phyloP scores from a whole-genome alignment of 768 basidiomycete species.

The Naganishia randhawae region DNA sequence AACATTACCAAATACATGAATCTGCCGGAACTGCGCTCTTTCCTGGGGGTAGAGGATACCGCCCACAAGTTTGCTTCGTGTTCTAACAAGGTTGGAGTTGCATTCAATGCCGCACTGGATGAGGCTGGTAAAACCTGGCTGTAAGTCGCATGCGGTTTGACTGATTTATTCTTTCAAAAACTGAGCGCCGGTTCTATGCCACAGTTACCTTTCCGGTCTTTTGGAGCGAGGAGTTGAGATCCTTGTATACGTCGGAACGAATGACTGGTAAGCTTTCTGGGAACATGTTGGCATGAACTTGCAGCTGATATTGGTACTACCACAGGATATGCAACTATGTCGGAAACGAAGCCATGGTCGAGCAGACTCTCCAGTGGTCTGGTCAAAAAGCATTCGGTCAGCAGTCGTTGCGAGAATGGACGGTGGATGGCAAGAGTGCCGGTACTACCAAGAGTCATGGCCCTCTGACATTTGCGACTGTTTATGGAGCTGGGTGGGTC shows the following conservation, averaged over 20 bases:
- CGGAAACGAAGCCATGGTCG: constrained; percentile 72
- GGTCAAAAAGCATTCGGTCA: constrained; percentile 58
- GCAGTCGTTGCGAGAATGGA: constrained; percentile 58
- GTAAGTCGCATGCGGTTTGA: not conserved
- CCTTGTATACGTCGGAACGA: constrained; percentile 68
- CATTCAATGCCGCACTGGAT: constrained; percentile 62
- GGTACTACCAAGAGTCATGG: constrained; percentile 60
- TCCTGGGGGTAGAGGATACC: constrained; percentile 68
- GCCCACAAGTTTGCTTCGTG: constrained; percentile 51
- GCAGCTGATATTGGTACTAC: not conserved
- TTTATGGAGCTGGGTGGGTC: constrained; percentile 40
- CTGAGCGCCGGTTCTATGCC: constrained; percentile 7
- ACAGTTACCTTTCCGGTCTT: constrained; percentile 60
- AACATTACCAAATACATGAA: constrained; percentile 64
- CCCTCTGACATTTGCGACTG: constrained; percentile 63
- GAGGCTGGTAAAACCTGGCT: constrained; percentile 57
- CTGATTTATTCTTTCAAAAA: not conserved
- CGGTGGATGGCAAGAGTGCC: constrained; percentile 57
- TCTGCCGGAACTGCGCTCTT: constrained; percentile 56
- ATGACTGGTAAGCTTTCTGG: constrained; percentile 37
- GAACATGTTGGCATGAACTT: not conserved
- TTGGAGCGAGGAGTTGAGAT: constrained; percentile 72
- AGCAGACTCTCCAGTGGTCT: constrained; percentile 65
- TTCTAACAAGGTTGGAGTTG: constrained; percentile 55
- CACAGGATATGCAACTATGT: constrained; percentile 64